Base-by-base conservation (phyloP, 2,329 filamentous ascomycete species). In the Bipolaris cookei region DNA sequence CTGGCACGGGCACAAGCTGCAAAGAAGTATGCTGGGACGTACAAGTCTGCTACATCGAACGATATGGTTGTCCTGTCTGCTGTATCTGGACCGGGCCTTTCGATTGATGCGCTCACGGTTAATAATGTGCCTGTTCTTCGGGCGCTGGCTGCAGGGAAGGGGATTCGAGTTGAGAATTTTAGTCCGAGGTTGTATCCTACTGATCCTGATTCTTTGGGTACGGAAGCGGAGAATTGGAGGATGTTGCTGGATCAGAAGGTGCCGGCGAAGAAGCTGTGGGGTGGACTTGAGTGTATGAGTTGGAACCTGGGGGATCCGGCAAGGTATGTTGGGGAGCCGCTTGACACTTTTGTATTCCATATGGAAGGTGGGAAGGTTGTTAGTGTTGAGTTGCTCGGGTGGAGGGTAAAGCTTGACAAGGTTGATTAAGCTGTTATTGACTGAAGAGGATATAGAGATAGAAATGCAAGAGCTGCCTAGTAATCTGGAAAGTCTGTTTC, bases 401-500 rank as follows among this genome's bases (percentile, higher is more conserved):
- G 64, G 64, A 57, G 62, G 6, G 49, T 34, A 4, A 53, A 49
- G 43, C 39, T 65, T 4, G 35, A 54, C 4, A 66, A 56, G 39
- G 39, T 56, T 1, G 23, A 56, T 35, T 56, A 14, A 52, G 18
- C 14, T 38, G 8, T 4, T 16, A 37, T 49, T 42, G 21, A 30
- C 10, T 10, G 23, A 39, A 28, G 18, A 18, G 4, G 23, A 41
- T 1, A 42, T 35, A 18, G 7, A 20, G 13, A 32, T 18, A 18
- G 8, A 37, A 25, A 21, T 14, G 34, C 11, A 14, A 18, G 4
- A 4, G 3, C 21, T 23, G 16, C 28, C 64, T 52, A 87, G 66
- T 86, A 86, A 28, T 86, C 82, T 1, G 84, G 84, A 73, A 85
- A 86, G 1, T 76, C 76, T 1, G 58, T 62, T 66, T 94, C 90